Evolutionary conservation across 257 asterid species (phyloP), one percentile per base, ranked within the genome.

Genomic region (Ilex asprella): DNA sequence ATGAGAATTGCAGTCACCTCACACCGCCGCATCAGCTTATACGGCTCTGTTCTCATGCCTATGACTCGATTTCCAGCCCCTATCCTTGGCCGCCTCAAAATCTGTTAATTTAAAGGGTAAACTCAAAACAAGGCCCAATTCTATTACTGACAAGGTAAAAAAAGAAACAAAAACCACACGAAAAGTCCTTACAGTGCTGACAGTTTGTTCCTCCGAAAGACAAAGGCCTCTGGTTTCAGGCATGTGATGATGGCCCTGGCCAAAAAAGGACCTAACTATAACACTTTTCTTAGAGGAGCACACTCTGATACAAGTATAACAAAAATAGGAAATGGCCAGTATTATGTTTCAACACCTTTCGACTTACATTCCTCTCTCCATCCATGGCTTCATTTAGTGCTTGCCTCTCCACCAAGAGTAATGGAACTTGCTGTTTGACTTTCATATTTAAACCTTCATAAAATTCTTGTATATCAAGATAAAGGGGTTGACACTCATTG

Each of bases 151-250:
- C 3, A n/a, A 16, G 10, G 5, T 6, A 53, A 53, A 53, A 53
- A 53, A 53, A 15, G n/a, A n/a, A 53, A 35, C 41, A 14, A 21
- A 67, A 15, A 62, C 58, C 41, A 56, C 59, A 15, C 21, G 15
- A 52, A 44, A 13, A 56, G 16, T 57, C 44, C 95, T 82, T 81
- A 93, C 97, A 5, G 87, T 83, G 84, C 95, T 83, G 72, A 93
- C 75, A 27, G 95, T 89, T 73, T 87, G 99, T 77, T 93, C 99
- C 83, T 93, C 95, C 0, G 99, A 83, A 61, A 93, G 93, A 78
- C 99, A 93, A 56, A 89, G 82, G 5, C 99, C 99, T 65, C 97
- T 75, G 41, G 96, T 89, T 76, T 93, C 99, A 51, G 99, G 91
- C 89, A 89, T 82, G 82, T 87, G 89, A 67, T 86, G 84, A 79